A percentile compares a stretch with the other conserved stretches of the same genome.
Conservation (phyloP, 2,329 filamentous ascomycete species). For the Monosporascus sp. region DNA sequence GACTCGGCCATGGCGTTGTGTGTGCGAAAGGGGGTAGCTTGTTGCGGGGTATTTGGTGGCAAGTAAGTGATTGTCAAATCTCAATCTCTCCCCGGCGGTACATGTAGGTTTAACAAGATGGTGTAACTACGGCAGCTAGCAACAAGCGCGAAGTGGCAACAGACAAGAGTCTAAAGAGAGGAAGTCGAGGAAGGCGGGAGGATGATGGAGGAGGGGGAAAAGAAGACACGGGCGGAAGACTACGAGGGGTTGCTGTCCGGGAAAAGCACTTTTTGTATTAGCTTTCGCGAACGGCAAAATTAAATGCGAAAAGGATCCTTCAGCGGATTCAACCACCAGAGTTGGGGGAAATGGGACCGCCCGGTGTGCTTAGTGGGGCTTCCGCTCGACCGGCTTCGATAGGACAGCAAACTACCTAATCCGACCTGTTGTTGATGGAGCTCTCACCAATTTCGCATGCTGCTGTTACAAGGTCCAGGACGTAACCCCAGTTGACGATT, state of each 20-base stretch:
- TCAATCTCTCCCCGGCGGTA: not conserved
- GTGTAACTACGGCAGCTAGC: not conserved
- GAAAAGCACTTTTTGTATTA: not conserved
- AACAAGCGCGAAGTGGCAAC: not conserved
- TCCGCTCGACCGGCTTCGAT: not conserved
- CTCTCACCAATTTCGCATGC: no score
- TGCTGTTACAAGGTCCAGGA: no score
- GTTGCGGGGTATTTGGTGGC: slow-evolving; percentile 11
- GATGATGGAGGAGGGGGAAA: not conserved
- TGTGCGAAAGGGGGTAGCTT: slow-evolving; percentile 9
- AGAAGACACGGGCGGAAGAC: not conserved
- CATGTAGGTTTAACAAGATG: no score
- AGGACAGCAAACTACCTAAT: no score
- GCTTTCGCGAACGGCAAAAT: not conserved
- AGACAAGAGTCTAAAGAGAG: not conserved
- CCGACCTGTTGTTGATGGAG: not conserved
- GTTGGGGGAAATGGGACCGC: not conserved
- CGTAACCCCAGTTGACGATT: no score
- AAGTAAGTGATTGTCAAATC: not conserved
- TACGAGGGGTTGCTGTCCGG: not conserved
- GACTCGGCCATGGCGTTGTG: slow-evolving; percentile 36
- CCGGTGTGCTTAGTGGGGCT: not conserved
- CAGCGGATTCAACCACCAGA: not conserved
- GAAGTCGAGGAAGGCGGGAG: not conserved
- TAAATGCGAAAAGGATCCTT: not conserved